Evolutionary conservation across 2,329 filamentous ascomycete species (phyloP), one percentile per base, ranked within the genome.

Genomic region (Sclerotinia trifoliorum): DNA sequence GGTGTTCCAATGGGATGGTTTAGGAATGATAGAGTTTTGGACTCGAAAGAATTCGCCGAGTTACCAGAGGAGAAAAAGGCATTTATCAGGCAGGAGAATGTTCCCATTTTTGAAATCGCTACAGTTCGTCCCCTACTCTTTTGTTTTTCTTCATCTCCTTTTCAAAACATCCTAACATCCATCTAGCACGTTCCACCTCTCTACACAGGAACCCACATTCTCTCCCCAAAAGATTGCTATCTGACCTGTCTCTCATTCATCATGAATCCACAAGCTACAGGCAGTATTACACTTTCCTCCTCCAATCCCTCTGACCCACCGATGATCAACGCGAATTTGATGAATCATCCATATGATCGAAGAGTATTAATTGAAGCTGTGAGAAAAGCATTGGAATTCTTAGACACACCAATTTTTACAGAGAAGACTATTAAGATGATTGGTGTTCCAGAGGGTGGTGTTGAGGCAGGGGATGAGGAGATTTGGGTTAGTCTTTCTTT

Each of bases 251-350:
- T 81, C 0, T 79, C 83, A 0, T 84, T 85, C 70, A 70, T 83
- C 26, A 83, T 84, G 77, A 86, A 89, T 73, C 80, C 83, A 0
- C 84, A 87, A 74, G 81, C 74, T 78, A 87, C 83, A 5, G 90
- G 90, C 15, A 83, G 81, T 2, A 88, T 93, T 4, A 83, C 78
- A 3, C 83, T 93, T 5, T 80, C 80, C 29, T 88, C 86, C 0
- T 78, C 84, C 0, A 83, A 92, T 74, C 89, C 90, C 0, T 84
- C 85, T 1, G 88, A 90, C 65, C 79, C 82, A 3, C 90, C 90
- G 0, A 78, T 83, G 3, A 89, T 92, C 71, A 80, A 81, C 60
- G 89, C 88, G 78, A 85, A 87, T 24, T 76, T 88, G 84, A 86
- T 85, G 1, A 78, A 78, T 0, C 80, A 86, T 60, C 82, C 84